Percentiles rank a stretch among this genome's conserved stretches.
These are phyloP conservation scores for Neurospora terricola DNA, from an alignment of 495 filamentous ascomycete species.

Conservation along the genomic window DNA sequence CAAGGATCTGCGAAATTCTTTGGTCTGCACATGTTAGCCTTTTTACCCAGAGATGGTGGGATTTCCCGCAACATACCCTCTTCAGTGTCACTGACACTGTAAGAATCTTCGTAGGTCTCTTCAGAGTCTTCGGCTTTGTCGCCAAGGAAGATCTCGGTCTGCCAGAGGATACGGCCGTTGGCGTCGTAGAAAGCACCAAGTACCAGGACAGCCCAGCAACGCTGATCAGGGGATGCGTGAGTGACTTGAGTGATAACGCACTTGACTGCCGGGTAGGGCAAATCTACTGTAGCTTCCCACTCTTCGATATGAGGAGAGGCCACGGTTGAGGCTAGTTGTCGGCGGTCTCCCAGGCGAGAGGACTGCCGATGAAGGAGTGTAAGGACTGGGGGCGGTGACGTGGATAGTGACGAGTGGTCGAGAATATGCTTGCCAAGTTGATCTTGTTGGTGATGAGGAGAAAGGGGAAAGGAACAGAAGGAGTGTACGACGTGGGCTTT, in stretches of 20 bases:
- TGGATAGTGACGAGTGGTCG: background rate
- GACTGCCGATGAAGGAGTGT: background rate
- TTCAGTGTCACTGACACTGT: background rate
- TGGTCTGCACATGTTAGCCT: background rate
- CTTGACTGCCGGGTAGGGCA: constrained; percentile 23
- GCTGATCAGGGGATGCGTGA: background rate
- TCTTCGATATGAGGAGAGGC: background rate
- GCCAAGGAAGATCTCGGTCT: background rate
- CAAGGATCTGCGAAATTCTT: background rate
- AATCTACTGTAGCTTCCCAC: background rate
- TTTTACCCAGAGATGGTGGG: background rate
- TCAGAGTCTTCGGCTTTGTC: background rate
- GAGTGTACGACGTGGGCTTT: background rate
- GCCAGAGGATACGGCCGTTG: background rate
- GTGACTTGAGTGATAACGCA: constrained; percentile 8
- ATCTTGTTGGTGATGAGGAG: background rate
- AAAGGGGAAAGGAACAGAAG: background rate
- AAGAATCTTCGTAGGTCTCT: background rate
- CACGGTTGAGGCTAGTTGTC: background rate
- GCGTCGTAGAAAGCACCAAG: constrained; percentile 13
- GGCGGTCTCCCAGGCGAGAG: background rate
- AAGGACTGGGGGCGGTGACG: background rate
- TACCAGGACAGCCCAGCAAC: constrained; percentile 21
- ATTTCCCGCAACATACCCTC: background rate
- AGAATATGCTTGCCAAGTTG: background rate